phyloP scores from a whole-genome alignment of 352 stramenopile genomes.

The Globisporangium barbulae region DNA sequence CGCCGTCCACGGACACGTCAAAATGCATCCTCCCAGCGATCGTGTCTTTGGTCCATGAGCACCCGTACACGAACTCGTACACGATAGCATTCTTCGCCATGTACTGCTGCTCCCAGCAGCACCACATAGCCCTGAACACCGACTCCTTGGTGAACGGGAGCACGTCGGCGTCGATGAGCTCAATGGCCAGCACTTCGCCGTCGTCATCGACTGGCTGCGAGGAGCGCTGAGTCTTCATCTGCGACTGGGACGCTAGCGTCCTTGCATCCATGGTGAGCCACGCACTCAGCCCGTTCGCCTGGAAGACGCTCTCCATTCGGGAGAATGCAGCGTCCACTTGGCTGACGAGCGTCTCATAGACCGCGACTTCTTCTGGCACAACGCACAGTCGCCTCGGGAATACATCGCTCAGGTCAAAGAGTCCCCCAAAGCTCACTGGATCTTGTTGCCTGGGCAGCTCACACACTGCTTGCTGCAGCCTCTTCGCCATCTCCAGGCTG shows the following conservation, averaged over 20 bases:
- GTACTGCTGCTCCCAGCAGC: constrained; percentile 12
- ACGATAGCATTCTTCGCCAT: background rate
- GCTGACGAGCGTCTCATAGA: background rate
- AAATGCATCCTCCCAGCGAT: background rate
- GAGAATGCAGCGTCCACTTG: background rate
- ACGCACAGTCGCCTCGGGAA: background rate
- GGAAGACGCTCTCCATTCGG: background rate
- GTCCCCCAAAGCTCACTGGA: background rate
- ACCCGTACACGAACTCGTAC: too few relatives aligned
- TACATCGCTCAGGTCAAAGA: background rate
- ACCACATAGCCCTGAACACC: background rate
- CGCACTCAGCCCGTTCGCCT: background rate
- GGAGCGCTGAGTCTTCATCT: background rate
- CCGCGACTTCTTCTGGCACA: background rate
- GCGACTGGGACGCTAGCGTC: background rate
- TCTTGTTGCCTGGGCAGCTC: background rate
- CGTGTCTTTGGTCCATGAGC: too few relatives aligned
- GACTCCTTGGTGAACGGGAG: background rate
- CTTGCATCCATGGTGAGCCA: background rate
- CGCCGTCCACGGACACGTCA: background rate
- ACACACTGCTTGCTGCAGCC: background rate
- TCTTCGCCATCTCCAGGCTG: background rate
- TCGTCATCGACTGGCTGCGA: background rate
- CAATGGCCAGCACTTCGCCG: background rate
- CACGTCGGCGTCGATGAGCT: background rate